Percentiles rank a stretch among this genome's conserved stretches.
These are phyloP conservation scores for Arthrobotrys sinensis DNA, from an alignment of 2,329 filamentous ascomycete species.

Conservation along the genomic window DNA sequence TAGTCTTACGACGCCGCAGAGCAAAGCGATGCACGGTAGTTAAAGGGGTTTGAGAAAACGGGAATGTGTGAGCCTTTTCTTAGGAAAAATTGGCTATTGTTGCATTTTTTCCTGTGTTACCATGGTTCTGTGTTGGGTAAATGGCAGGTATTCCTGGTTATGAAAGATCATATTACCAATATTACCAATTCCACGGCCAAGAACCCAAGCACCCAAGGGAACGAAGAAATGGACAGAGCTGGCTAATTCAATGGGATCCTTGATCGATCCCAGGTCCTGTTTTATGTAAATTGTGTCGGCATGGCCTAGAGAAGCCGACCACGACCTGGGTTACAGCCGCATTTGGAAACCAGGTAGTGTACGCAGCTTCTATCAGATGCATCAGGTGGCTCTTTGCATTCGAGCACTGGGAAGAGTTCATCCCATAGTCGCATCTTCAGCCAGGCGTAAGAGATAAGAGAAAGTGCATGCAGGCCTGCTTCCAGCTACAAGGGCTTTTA, in stretches of 20 bases:
- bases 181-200: constrained; percentile 28
- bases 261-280: constrained; percentile 1
- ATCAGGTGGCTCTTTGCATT: constrained; percentile 11
- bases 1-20: not conserved
- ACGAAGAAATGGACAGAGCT: not conserved
- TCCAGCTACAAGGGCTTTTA: not conserved
- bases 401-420: not conserved
- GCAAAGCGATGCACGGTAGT: constrained; percentile 1
- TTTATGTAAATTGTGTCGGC: constrained; percentile 19
- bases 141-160: constrained; percentile 36
- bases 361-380: constrained; percentile 5
- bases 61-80: constrained; percentile 8
- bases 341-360: not conserved
- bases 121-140: constrained; percentile 50
- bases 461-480: not conserved
- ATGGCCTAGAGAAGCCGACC: not conserved
- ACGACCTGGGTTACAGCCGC: not conserved
- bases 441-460: constrained; percentile 7
- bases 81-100: constrained; percentile 31
- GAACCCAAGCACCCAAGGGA: constrained; percentile 21
- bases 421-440: not conserved
- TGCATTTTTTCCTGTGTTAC: constrained; percentile 30
- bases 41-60: not conserved
- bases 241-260: constrained; percentile 3
- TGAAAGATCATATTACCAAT: constrained; percentile 24